These are phyloP conservation scores for Saccharomyces uvarum DNA, from an alignment of 1,139 yeast species.

Conservation along the genomic window DNA sequence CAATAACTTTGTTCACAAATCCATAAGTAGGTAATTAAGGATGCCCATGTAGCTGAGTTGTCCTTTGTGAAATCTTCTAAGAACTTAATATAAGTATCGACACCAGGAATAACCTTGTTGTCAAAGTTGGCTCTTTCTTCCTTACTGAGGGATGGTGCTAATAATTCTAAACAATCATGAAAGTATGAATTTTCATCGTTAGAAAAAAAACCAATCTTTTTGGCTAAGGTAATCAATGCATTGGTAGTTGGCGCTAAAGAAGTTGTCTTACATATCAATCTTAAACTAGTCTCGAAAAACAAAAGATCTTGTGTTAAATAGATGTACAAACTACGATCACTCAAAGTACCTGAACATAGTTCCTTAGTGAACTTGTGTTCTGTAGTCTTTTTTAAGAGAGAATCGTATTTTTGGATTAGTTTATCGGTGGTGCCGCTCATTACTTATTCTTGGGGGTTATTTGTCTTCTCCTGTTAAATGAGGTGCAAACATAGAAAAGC, in stretches of 20 bases:
- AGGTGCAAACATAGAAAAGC: neutral
- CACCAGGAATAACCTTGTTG: conserved; percentile 31
- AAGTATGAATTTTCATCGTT: conserved; percentile 46
- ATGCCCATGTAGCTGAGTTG: conserved; percentile 34
- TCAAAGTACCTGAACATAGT: conserved; percentile 40
- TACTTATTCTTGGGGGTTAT: neutral
- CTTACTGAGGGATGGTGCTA: conserved; percentile 18
- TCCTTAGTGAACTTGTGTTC: conserved; percentile 42
- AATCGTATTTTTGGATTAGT: conserved; percentile 25
- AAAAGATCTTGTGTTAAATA: conserved; percentile 45
- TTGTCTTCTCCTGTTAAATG: neutral
- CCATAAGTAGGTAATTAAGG: conserved; percentile 40
- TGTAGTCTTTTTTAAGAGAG: conserved; percentile 31
- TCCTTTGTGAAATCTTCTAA: conserved; percentile 32
- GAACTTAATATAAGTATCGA: conserved; percentile 36
- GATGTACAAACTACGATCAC: conserved; percentile 38
- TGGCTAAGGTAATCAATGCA: conserved; percentile 38
- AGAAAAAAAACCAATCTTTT: conserved; percentile 46
- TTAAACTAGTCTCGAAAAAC: conserved; percentile 40
- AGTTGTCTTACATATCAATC: conserved; percentile 40
- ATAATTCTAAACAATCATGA: conserved; percentile 32
- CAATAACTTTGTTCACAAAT: conserved; percentile 46
- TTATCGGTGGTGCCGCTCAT: conserved; percentile 18
- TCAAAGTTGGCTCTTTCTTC: conserved; percentile 23
- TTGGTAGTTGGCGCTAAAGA: conserved; percentile 38